Conservation (phyloP, 495 filamentous ascomycete genomes). For the Delitschia confertaspora region DNA sequence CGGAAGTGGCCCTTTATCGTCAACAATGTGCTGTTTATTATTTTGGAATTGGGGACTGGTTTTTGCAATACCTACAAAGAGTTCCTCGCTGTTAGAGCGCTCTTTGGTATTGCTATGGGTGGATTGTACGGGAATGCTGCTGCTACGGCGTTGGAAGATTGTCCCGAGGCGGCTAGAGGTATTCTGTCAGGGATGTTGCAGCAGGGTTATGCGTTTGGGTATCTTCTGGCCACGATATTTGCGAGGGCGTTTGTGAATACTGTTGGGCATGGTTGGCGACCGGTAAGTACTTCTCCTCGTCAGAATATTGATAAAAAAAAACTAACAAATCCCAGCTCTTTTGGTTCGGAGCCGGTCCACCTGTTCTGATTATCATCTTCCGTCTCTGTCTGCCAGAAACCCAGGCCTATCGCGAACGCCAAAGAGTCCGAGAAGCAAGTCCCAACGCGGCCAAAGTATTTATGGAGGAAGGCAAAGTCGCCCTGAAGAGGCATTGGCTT, state of each 20-base stretch:
- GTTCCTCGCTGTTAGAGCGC: slow-evolving; percentile 69
- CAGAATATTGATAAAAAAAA: not conserved
- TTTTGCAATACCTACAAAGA: slow-evolving; percentile 69
- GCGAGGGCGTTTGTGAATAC: slow-evolving; percentile 41
- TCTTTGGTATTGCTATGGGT: slow-evolving; percentile 88
- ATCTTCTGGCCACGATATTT: slow-evolving; percentile 71
- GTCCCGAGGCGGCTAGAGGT: slow-evolving; percentile 63
- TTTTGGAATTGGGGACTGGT: slow-evolving; percentile 69
- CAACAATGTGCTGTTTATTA: slow-evolving; percentile 74
- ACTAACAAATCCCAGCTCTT: slow-evolving; percentile 59
- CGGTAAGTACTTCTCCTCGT: slow-evolving; percentile 6
- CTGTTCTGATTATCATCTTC: slow-evolving; percentile 72
- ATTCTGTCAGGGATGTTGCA: slow-evolving; percentile 75
- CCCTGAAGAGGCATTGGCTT: slow-evolving; percentile 68
- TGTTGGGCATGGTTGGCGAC: slow-evolving; percentile 26
- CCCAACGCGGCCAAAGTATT: slow-evolving; percentile 53
- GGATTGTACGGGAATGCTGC: slow-evolving; percentile 83
- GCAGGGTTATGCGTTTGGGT: slow-evolving; percentile 85
- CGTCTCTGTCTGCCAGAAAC: slow-evolving; percentile 73
- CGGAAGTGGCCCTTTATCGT: slow-evolving; percentile 83
- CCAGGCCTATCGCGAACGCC: slow-evolving; percentile 53
- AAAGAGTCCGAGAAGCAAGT: slow-evolving; percentile 46
- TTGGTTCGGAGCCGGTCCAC: slow-evolving; percentile 77
- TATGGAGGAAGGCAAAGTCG: slow-evolving; percentile 64
- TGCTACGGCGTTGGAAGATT: slow-evolving; percentile 78